These are phyloP conservation scores for Zygosaccharomyces pseudorouxii DNA, from an alignment of 805 yeast genomes.

Conservation along the genomic window DNA sequence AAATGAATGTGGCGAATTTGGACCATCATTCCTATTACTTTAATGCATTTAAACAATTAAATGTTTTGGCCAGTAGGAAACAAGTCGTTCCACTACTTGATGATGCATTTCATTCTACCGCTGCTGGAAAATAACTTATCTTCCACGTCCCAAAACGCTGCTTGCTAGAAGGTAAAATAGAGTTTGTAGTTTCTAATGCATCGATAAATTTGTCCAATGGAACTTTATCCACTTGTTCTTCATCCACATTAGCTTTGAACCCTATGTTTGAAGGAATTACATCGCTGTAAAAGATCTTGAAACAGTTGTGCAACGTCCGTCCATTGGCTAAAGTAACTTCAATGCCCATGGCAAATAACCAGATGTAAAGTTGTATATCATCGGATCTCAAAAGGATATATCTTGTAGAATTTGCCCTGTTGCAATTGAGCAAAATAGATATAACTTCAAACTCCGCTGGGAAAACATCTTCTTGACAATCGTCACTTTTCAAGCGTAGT, in stretches of 20 bases:
- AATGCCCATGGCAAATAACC: slow-evolving; percentile 30
- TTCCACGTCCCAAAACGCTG: slow-evolving; percentile 22
- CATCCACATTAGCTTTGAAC: slow-evolving; percentile 21
- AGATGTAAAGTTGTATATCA: slow-evolving; percentile 14
- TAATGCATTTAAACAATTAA: slow-evolving; percentile 43
- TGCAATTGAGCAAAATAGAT: slow-evolving; percentile 19
- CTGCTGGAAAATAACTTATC: slow-evolving; percentile 18
- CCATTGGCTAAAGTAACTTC: slow-evolving; percentile 15
- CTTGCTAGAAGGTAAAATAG: slow-evolving; percentile 14
- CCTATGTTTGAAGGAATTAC: slow-evolving; percentile 4
- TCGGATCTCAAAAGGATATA: slow-evolving; percentile 17
- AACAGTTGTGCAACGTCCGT: slow-evolving; percentile 12
- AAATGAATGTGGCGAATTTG: neutral
- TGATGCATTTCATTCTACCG: slow-evolving; percentile 19
- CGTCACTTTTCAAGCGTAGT: slow-evolving; percentile 10
- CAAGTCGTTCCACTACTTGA: slow-evolving; percentile 68
- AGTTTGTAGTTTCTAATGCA: slow-evolving; percentile 11
- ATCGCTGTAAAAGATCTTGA: slow-evolving; percentile 25
- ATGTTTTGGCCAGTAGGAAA: slow-evolving; percentile 68
- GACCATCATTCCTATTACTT: slow-evolving; percentile 1
- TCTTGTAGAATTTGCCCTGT: slow-evolving; percentile 26
- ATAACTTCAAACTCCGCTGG: slow-evolving; percentile 23
- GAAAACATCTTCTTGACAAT: slow-evolving; percentile 5
- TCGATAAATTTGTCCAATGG: slow-evolving; percentile 18
- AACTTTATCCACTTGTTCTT: slow-evolving; percentile 9